A percentile compares a stretch with the other conserved stretches of the same genome.
Evolutionary conservation across 176 grass and related monocot species (phyloP).

Genomic region (Neostapfia colusana): DNA sequence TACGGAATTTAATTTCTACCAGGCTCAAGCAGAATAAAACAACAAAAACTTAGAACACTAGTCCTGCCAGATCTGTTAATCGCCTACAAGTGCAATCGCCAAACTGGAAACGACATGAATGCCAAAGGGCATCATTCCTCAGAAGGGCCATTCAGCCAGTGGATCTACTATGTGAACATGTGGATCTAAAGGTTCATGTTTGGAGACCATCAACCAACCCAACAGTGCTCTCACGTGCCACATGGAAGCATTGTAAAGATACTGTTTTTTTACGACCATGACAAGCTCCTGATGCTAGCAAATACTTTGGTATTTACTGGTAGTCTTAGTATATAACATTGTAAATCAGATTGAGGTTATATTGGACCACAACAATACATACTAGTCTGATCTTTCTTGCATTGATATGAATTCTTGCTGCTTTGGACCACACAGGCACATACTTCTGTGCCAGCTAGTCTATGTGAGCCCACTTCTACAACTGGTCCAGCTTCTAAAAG

Average conservation of each 20-base stretch:
- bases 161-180: constrained; percentile 36
- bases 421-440: constrained; percentile 34
- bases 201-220: constrained; percentile 49
- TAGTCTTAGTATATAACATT: constrained; percentile 41
- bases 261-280: constrained; percentile 45
- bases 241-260: constrained; percentile 46
- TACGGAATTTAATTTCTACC: background rate
- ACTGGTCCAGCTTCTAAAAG: constrained; percentile 36
- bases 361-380: constrained; percentile 45
- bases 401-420: constrained; percentile 35
- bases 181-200: constrained; percentile 40
- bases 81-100: constrained; percentile 34
- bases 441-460: background rate
- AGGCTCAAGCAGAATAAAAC: constrained; percentile 14
- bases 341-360: constrained; percentile 7
- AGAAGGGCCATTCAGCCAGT: constrained; percentile 25
- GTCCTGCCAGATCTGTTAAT: constrained; percentile 13
- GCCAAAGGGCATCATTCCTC: constrained; percentile 26
- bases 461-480: constrained; percentile 1
- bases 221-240: constrained; percentile 50
- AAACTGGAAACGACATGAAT: constrained; percentile 43
- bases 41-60: constrained; percentile 6
- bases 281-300: constrained; percentile 22
- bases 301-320: constrained; percentile 30
- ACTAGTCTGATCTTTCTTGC: constrained; percentile 30